Base-by-base conservation (phyloP, 2,329 filamentous ascomycete species). In the Scolecobasidium constrictum region DNA sequence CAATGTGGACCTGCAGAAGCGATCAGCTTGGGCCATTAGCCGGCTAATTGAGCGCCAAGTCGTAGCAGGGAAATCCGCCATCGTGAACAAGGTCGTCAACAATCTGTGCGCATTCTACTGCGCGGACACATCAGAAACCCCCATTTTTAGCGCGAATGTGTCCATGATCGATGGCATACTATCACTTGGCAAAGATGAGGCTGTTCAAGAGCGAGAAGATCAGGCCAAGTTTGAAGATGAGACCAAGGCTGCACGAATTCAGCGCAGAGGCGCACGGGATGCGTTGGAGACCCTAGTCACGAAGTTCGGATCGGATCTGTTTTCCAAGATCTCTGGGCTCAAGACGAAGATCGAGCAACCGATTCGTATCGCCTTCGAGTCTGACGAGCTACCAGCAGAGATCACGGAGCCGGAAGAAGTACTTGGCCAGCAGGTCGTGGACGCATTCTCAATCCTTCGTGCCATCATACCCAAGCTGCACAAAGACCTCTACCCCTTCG, bases 51-150 rank as follows among this genome's bases (percentile, higher is more conserved):
- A 85, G 50, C 72, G 92, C 17, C 92, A 96, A 53, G 87, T 86
- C 3, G 75, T 78, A 34, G 78, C 78, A 43, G 83, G 86, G 31
- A 83, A 90, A 48, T 76, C 81, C 44, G 86, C 81, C 13, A 86
- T 93, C 11, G 88, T 92, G 13, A 88, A 95, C 60, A 98, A 98
- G 65, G 84, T 98, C 12, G 88, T 96, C 20, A 81, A 85, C 37
- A 98, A 98, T 56, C 64, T 98, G 41, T 86, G 94, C 65, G 96
- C 95, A 57, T 98, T 95, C 63, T 94, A 87, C 49, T 98, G 92
- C 56, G 86, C 95, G 55, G 92, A 98, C 58, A 94, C 93, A 1
- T 90, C 92, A 0, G 93, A 98, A 61, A 98, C 93, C 0, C 92
- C 92, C 0, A 92, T 96, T 55, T 96, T 96, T 58, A 78, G 81